Conservation (phyloP, 2,329 filamentous ascomycete genomes). For the Rutstroemia sydowiana region DNA sequence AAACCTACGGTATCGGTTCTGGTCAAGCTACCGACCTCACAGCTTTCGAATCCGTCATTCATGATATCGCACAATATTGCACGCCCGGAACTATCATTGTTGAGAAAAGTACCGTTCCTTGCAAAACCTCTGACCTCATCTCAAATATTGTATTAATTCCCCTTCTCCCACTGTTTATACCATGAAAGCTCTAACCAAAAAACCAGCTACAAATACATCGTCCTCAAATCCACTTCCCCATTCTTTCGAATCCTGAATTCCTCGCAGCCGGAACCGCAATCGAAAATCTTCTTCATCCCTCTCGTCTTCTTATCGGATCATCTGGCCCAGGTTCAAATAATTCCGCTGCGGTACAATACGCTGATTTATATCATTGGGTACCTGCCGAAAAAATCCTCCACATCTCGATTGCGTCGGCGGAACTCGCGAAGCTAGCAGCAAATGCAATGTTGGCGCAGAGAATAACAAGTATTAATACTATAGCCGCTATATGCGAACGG, state of each 20-base stretch:
- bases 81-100: constrained; percentile 65
- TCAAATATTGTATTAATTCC: constrained; percentile 49
- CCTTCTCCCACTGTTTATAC: not conserved
- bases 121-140: constrained; percentile 63
- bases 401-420: constrained; percentile 70
- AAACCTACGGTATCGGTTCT: constrained; percentile 60
- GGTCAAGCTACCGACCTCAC: constrained; percentile 67
- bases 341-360: constrained; percentile 54
- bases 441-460: constrained; percentile 77
- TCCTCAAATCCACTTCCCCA: constrained; percentile 61
- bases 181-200: constrained; percentile 19
- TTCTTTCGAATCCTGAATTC: constrained; percentile 78
- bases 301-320: constrained; percentile 70
- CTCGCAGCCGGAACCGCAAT: constrained; percentile 72
- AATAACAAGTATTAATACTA: constrained; percentile 73
- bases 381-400: constrained; percentile 58
- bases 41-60: constrained; percentile 61
- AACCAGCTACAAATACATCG: constrained; percentile 48
- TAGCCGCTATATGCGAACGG: constrained; percentile 72
- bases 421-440: constrained; percentile 70
- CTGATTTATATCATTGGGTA: constrained; percentile 67
- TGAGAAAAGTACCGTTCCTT: constrained; percentile 76
- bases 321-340: constrained; percentile 28
- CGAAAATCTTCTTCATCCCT: constrained; percentile 60
- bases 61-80: constrained; percentile 59